Conservation (phyloP, 2,329 filamentous ascomycete species). For the Xylaria polymorpha region DNA sequence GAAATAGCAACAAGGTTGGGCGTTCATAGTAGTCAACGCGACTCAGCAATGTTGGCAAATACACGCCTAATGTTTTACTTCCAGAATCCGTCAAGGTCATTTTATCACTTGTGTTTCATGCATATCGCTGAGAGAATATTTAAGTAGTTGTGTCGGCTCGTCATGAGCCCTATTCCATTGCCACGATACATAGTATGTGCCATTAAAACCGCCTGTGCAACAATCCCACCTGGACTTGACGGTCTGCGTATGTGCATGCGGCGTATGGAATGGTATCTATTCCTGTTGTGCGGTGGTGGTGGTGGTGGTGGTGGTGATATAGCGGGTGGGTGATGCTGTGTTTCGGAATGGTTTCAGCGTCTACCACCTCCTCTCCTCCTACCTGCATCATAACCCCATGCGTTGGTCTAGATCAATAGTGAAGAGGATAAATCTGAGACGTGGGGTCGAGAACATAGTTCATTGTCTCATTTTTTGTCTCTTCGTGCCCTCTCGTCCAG, state of each 20-base stretch:
- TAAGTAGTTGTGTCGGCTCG: background rate
- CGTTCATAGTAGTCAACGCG: background rate
- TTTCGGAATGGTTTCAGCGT: conserved; percentile 43
- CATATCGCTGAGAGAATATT: background rate
- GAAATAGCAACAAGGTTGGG: background rate
- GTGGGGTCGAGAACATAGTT: conserved; percentile 7
- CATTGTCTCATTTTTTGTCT: conserved; percentile 8
- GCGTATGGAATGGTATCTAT: background rate
- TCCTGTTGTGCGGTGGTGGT: too few relatives aligned
- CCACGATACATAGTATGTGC: background rate
- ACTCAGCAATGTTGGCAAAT: background rate
- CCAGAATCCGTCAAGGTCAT: background rate
- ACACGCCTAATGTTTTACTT: background rate
- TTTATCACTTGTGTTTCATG: background rate
- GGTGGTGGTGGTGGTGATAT: too few relatives aligned
- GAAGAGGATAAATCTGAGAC: conserved; percentile 8
- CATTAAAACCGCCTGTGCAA: background rate
- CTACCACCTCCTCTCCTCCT: conserved; percentile 36
- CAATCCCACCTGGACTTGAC: background rate
- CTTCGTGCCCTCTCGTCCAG: background rate
- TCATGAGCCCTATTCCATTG: background rate
- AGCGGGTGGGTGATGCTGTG: conserved; percentile 24
- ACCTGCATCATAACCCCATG: conserved; percentile 1
- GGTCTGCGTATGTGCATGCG: too few relatives aligned
- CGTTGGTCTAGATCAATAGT: conserved; percentile 9